Base-by-base conservation (phyloP, 768 basidiomycete species). In the Coprinellus micaceus region DNA sequence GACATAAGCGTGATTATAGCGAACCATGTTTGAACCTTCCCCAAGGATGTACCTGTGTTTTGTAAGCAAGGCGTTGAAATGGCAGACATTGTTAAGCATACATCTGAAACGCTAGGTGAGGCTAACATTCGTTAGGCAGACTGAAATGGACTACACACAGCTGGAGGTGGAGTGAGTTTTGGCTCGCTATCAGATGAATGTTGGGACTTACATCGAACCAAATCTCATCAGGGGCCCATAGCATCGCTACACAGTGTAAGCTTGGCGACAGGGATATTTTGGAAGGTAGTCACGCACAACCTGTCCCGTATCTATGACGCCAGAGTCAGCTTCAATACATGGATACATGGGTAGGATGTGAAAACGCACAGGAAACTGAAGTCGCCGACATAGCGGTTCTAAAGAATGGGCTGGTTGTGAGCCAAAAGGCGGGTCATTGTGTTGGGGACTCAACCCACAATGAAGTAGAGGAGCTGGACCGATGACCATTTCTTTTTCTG, bases 381-480 rank as follows among this genome's bases (percentile, higher is more conserved):
- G 17, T 47, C 44, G 21, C 56, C 56, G 19, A 57, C 43, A 26
- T 57, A 57, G 19, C 56, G 56, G 25, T 44, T 52, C 56, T 57
- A 17, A 19, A 24, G 25, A 46, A 15, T 10, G 13, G n/a, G 44
- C 13, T 28, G 26, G 30, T 54, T 41, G 25, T 49, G 24, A 49
- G 6, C 1, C 10, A n/a, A 22, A 40, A 13, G 22, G 26, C 13
- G 21, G 24, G 19, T 6, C 22, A 10, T 4, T 22, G 21, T 13
- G 13, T 43, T 25, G 12, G 36, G 21, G 33, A 9, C n/a, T 17
- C 29, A 24, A 33, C 56, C n/a, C 29, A 57, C 56, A 29, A 52
- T 36, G 50, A 57, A 52, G 46, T 57, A 57, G 6, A 57, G 33
- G 24, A 40, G 28, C 12, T 57, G 56, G 10, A 46, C 56, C 11